These are phyloP conservation scores for Aspergillus fumigatiaffinis DNA, from an alignment of 2,329 filamentous ascomycete species.

Conservation along the genomic window DNA sequence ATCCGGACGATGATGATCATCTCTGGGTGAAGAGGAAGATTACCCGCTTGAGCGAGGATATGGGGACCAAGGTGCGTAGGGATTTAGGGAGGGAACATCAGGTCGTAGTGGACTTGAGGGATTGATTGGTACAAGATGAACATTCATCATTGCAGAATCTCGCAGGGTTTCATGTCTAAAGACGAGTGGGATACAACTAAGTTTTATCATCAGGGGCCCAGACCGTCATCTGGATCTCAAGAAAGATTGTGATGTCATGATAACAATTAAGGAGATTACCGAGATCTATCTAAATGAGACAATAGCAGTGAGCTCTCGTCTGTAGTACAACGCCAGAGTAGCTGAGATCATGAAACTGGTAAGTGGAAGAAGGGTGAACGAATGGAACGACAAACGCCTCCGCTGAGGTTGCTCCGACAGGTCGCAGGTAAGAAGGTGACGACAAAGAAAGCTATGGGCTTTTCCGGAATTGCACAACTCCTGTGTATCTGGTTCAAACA, in stretches of 20 bases:
- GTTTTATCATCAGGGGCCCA: background rate
- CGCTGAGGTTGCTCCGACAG: background rate
- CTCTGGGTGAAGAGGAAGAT: slow-evolving; percentile 29
- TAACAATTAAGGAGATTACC: background rate
- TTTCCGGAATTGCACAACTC: slow-evolving; percentile 12
- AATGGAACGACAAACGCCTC: background rate
- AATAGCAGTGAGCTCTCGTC: background rate
- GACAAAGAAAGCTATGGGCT: slow-evolving; percentile 5
- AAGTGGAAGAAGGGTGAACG: background rate
- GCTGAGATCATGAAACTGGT: background rate
- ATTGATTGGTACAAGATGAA: background rate
- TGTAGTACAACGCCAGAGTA: background rate
- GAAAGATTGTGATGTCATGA: background rate
- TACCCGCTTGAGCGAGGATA: slow-evolving; percentile 20
- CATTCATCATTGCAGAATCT: background rate
- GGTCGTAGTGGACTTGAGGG: background rate
- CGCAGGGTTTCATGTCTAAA: no score
- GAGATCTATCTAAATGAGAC: background rate
- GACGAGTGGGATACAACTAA: background rate
- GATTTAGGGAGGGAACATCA: slow-evolving; percentile 22
- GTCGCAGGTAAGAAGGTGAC: slow-evolving; percentile 8
- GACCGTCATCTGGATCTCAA: background rate
- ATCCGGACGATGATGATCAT: slow-evolving; percentile 28
- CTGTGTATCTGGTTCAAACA: slow-evolving; percentile 10
- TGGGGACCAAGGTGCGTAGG: slow-evolving; percentile 24